Percentiles rank a stretch among this genome's conserved stretches.
phyloP scores from a whole-genome alignment of 2,329 filamentous ascomycete species.

The Shiraia sp. region DNA sequence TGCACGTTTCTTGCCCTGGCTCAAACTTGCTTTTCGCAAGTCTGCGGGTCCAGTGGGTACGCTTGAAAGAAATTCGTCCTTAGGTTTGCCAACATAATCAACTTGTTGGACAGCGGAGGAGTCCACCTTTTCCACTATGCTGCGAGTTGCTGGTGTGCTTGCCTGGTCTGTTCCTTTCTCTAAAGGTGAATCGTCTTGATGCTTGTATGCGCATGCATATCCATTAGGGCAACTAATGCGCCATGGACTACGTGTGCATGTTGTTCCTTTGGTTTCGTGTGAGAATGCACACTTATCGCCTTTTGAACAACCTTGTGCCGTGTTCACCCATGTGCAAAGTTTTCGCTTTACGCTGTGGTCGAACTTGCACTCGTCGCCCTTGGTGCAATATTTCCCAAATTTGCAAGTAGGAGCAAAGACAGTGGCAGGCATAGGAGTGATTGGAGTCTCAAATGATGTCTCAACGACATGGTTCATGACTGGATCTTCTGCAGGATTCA shows the following conservation, averaged over 20 bases:
- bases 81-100: too few relatives aligned
- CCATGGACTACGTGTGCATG: constrained; percentile 2
- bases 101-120: background rate
- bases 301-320: constrained; percentile 1
- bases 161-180: background rate
- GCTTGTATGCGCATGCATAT: constrained; percentile 4
- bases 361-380: background rate
- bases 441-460: too few relatives aligned
- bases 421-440: background rate
- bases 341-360: background rate
- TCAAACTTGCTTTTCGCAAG: too few relatives aligned
- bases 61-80: too few relatives aligned
- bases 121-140: background rate
- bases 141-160: background rate
- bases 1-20: too few relatives aligned
- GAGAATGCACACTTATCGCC: constrained; percentile 4
- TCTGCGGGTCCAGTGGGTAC: too few relatives aligned
- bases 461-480: too few relatives aligned
- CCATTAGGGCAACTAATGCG: constrained; percentile 1
- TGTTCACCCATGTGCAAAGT: constrained; percentile 6
- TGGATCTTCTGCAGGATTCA: too few relatives aligned
- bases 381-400: background rate
- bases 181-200: constrained; percentile 2
- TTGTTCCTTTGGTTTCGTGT: constrained; percentile 1
- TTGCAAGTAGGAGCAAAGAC: background rate